A percentile compares a stretch with the other conserved stretches of the same genome.
phyloP scores from a whole-genome alignment of 257 asterid species.

The Apocynum venetum region DNA sequence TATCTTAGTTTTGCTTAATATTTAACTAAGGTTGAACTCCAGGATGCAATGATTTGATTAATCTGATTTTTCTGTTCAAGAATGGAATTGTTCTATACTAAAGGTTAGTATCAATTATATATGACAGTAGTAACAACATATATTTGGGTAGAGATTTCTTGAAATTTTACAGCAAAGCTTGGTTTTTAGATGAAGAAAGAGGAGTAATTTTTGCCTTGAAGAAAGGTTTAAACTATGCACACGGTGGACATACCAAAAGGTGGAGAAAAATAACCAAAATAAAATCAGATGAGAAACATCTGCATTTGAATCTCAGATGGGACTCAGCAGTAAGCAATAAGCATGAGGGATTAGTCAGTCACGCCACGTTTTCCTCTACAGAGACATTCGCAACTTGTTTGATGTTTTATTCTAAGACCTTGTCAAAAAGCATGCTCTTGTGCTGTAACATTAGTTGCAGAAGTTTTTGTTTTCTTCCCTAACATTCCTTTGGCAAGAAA shows the following conservation, averaged over 20 bases:
- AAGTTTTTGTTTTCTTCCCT: not conserved
- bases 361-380: not conserved
- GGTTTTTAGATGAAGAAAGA: not conserved
- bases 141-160: not conserved
- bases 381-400: not conserved
- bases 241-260: not conserved
- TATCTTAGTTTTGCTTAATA: not conserved
- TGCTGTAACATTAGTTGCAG: not conserved
- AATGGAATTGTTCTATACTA: not conserved
- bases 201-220: not conserved
- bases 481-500: not conserved
- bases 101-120: too few relatives aligned
- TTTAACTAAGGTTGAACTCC: not conserved
- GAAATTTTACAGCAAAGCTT: not conserved
- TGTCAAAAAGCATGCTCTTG: not conserved
- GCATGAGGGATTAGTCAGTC: not conserved
- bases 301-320: too few relatives aligned
- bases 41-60: not conserved
- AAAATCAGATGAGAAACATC: not conserved
- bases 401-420: not conserved
- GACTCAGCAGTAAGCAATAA: not conserved
- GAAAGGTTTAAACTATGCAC: not conserved
- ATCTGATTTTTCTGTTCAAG: not conserved
- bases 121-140: not conserved
- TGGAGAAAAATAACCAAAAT: conserved; percentile 9